A percentile compares a stretch with the other conserved stretches of the same genome.
These are phyloP conservation scores for Globisporangium splendens DNA, from an alignment of 352 stramenopile genomes.

Conservation along the genomic window DNA sequence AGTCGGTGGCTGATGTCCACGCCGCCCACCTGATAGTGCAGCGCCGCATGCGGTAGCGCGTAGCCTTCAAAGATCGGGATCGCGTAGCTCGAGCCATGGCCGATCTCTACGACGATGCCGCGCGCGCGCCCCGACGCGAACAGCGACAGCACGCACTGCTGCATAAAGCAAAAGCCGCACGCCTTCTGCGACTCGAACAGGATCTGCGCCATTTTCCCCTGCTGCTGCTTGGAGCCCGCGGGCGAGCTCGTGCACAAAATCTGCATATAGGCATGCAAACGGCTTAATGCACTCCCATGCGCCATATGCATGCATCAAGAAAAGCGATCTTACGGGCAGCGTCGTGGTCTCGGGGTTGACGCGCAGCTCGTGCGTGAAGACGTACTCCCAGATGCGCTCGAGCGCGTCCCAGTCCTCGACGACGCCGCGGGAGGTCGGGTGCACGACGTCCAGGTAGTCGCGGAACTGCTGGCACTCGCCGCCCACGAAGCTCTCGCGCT, in stretches of 20 bases:
- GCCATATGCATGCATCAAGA: no score
- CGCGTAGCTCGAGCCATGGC: conserved; percentile 79
- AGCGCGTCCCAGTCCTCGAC: conserved; percentile 85
- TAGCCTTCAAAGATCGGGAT: conserved; percentile 88
- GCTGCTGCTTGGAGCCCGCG: conserved; percentile 53
- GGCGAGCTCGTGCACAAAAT: conserved; percentile 70
- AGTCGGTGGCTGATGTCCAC: conserved; percentile 76
- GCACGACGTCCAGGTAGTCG: conserved; percentile 61
- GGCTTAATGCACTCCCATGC: neutral
- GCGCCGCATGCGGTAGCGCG: conserved; percentile 65
- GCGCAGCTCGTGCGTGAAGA: conserved; percentile 74
- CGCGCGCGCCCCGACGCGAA: conserved; percentile 84
- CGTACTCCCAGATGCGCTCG: conserved; percentile 83
- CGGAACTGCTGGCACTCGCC: conserved; percentile 60
- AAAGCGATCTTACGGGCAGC: conserved; percentile 23
- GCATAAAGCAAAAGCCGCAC: conserved; percentile 83
- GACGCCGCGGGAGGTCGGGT: conserved; percentile 75
- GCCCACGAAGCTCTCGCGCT: conserved; percentile 70
- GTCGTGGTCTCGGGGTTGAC: conserved; percentile 72
- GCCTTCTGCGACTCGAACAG: conserved; percentile 85
- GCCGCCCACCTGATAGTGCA: conserved; percentile 64
- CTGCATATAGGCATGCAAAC: conserved; percentile 23
- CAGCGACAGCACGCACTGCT: conserved; percentile 80
- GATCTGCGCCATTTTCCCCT: conserved; percentile 78
- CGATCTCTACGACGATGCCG: conserved; percentile 84